Base-by-base conservation (phyloP, 2,329 filamentous ascomycete genomes). In the Ascochyta pisi region DNA sequence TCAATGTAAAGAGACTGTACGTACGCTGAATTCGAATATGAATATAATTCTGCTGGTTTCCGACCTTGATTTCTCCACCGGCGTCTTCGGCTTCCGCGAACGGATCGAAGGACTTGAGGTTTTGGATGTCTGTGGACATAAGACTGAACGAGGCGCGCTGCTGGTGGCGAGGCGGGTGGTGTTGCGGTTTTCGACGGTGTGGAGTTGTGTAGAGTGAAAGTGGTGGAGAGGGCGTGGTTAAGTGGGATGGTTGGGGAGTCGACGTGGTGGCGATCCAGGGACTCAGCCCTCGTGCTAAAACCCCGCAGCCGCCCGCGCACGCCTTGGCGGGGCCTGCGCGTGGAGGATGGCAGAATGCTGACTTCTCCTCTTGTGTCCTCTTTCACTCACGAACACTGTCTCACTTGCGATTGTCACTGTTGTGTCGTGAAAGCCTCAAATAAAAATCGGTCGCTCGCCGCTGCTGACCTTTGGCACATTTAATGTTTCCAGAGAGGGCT, bases 21-120 rank as follows among this genome's bases (percentile, higher is more conserved):
- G 55, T 88, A 98, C 94, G 95, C 80, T 99, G 95, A 79, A 98
- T 98, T 82, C 95, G 93, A 82, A 99, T 98, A 84, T 98, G 95
- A 80, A 98, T 96, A 81, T 97, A 96, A 82, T 96, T 96, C 83
- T 96, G 91, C 83, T 96, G 91, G 79, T 90, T 88, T 84, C 95
- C 90, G 37, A 59, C 63, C 83, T 95, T 95, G 79, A 88, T 89
- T 83, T 96, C 91, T 85, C 92, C 93, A 81, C 90, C 92, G 81
- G 96, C 93, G 89, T 97, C 94, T 91, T 97, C 95, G 88, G 93
- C 95, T 91, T 98, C 95, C 89, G 95, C 95, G 92, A 99, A 99
- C 90, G 95, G 95, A 89, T 99, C 95, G 68, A 70, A 70, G 68
- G 64, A 64, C 66, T 69, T 68, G 60, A 70, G 66, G 63, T 70